phyloP scores from a whole-genome alignment of 306 rosid species.

The Calophaca sinica region DNA sequence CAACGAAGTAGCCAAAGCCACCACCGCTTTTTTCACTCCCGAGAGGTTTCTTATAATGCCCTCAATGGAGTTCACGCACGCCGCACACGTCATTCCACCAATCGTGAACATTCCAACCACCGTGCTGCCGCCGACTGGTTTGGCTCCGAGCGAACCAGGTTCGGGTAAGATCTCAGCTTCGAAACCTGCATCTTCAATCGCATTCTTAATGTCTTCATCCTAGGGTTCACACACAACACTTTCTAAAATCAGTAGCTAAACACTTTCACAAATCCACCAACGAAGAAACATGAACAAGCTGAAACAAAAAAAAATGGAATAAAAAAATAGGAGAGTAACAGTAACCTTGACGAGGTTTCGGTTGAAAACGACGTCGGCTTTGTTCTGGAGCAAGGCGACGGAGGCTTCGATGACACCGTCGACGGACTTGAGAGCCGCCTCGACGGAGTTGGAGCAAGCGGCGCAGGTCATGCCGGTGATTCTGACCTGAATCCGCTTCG shows the following conservation, averaged over 20 bases:
- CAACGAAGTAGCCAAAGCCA: slow-evolving; percentile 90
- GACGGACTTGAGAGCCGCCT: slow-evolving; percentile 71
- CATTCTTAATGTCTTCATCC: slow-evolving; percentile 87
- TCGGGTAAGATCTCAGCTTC: slow-evolving; percentile 94
- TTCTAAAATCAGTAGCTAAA: slow-evolving; percentile 24
- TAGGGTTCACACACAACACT: slow-evolving; percentile 43
- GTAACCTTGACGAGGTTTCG: slow-evolving; percentile 77
- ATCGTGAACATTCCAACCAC: slow-evolving; percentile 86
- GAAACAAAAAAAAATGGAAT: not conserved
- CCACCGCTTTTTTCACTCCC: slow-evolving; percentile 89
- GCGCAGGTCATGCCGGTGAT: slow-evolving; percentile 98
- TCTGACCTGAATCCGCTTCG: slow-evolving; percentile 72
- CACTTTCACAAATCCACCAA: not conserved
- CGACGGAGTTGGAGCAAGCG: slow-evolving; percentile 97
- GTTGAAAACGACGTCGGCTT: slow-evolving; percentile 85
- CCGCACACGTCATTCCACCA: slow-evolving; percentile 99
- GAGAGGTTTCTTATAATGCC: slow-evolving; percentile 76
- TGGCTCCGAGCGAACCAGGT: slow-evolving; percentile 44
- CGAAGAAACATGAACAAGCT: not conserved
- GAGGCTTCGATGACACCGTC: slow-evolving; percentile 79
- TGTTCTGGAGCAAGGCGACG: slow-evolving; percentile 92
- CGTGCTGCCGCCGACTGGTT: not conserved
- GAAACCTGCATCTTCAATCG: slow-evolving; percentile 99
- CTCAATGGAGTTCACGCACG: slow-evolving; percentile 98
- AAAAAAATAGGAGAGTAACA: slow-evolving; percentile 43